phyloP scores from a whole-genome alignment of 2,329 filamentous ascomycete genomes.

The Xylogone sp. region DNA sequence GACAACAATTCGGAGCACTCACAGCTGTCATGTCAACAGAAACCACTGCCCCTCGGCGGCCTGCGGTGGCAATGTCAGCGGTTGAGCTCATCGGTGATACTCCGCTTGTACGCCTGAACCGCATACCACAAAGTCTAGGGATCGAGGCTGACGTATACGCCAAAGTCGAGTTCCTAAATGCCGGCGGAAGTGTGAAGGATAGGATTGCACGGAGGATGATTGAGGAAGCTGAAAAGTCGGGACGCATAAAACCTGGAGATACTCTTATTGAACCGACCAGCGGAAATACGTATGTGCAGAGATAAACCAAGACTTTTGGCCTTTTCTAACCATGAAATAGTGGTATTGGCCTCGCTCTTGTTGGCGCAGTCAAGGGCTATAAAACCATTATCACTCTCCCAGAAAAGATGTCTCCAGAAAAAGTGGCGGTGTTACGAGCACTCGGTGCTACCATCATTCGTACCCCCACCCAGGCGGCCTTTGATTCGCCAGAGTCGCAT shows the following conservation, averaged over 20 bases:
- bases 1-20: background rate
- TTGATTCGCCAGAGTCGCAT: constrained; percentile 90
- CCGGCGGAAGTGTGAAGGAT: constrained; percentile 91
- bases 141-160: constrained; percentile 87
- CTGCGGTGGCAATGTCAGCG: constrained; percentile 51
- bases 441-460: constrained; percentile 96
- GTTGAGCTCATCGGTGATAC: constrained; percentile 92
- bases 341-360: constrained; percentile 90
- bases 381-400: constrained; percentile 98
- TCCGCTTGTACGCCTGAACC: constrained; percentile 91
- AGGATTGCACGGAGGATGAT: constrained; percentile 96
- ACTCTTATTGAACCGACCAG: constrained; percentile 97
- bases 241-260: constrained; percentile 94
- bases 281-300: constrained; percentile 70
- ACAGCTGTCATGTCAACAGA: constrained; percentile 5
- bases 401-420: constrained; percentile 99
- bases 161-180: constrained; percentile 91
- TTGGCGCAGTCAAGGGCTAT: constrained; percentile 95
- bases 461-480: constrained; percentile 93
- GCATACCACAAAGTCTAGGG: constrained; percentile 84
- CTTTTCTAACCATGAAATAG: constrained; percentile 31
- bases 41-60: background rate
- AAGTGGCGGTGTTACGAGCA: constrained; percentile 90
- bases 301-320: background rate
- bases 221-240: constrained; percentile 85